These are phyloP conservation scores for Lignosus rhinocerotis DNA, from an alignment of 1,284 basidiomycete genomes.

Conservation along the genomic window DNA sequence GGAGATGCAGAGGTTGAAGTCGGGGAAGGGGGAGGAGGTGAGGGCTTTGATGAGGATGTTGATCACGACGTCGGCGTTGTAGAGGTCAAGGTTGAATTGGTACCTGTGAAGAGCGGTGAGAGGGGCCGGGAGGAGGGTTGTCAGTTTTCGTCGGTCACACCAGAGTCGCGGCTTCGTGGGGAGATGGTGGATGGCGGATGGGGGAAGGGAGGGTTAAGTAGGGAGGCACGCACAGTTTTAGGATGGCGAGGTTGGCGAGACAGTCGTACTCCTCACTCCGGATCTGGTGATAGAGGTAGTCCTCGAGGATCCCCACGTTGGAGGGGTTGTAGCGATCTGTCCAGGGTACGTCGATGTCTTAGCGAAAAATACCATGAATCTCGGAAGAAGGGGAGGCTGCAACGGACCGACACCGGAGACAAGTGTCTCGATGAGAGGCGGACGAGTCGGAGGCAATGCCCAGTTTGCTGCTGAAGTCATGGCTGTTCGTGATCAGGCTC, in stretches of 20 bases:
- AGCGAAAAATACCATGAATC: neutral
- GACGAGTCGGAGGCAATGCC: conserved; percentile 71
- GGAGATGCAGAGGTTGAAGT: conserved; percentile 92
- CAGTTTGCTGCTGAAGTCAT: conserved; percentile 54
- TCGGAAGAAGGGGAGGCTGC: conserved; percentile 12
- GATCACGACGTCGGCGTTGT: conserved; percentile 90
- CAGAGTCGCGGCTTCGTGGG: neutral
- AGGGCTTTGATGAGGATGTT: conserved; percentile 95
- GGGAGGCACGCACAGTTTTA: conserved; percentile 66
- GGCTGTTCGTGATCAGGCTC: neutral
- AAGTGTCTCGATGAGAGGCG: conserved; percentile 85
- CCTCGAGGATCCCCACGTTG: conserved; percentile 90
- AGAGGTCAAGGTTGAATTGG: conserved; percentile 94
- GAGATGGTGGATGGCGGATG: neutral
- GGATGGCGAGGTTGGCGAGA: conserved; percentile 87
- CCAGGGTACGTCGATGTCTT: neutral
- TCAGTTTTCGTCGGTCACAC: too few species aligned
- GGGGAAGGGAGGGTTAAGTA: neutral
- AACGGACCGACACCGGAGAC: conserved; percentile 87
- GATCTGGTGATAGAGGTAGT: conserved; percentile 93
- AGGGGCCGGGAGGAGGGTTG: neutral
- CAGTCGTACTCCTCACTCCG: conserved; percentile 90
- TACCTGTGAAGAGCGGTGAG: conserved; percentile 54
- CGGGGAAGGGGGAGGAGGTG: conserved; percentile 79
- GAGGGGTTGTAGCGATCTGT: conserved; percentile 95